Evolutionary conservation across 768 basidiomycete species (phyloP).

Genomic region (Krasilnikovozyma curviuscula): DNA sequence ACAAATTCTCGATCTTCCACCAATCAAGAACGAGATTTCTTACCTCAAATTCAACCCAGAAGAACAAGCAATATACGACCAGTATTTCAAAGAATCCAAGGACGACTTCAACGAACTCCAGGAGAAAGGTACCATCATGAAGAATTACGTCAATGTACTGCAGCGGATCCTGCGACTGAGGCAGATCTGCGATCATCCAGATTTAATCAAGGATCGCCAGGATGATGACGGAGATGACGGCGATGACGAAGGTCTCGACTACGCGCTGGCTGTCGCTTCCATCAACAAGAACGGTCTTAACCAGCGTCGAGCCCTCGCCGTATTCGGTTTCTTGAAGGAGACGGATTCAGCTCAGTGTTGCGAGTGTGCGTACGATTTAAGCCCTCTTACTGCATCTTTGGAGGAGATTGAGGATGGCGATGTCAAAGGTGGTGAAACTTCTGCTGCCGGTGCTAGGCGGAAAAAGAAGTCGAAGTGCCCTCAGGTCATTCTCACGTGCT

Average conservation of each 20-base stretch:
- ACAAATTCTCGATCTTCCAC: slow-evolving; percentile 68
- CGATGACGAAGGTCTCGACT: slow-evolving; percentile 33
- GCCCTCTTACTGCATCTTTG: slow-evolving; percentile 31
- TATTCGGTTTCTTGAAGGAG: slow-evolving; percentile 69
- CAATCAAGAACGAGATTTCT: slow-evolving; percentile 71
- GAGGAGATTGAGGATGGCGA: slow-evolving; percentile 31
- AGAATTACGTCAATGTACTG: slow-evolving; percentile 92
- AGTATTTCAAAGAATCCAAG: slow-evolving; percentile 73
- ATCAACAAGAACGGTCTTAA: slow-evolving; percentile 66
- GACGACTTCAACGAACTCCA: slow-evolving; percentile 68
- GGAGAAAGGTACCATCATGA: slow-evolving; percentile 80
- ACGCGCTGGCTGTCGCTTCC: slow-evolving; percentile 57
- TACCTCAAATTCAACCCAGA: slow-evolving; percentile 62
- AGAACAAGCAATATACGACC: slow-evolving; percentile 71
- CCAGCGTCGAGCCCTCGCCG: slow-evolving; percentile 47
- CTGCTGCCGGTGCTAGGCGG: slow-evolving; percentile 24
- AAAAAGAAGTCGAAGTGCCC: slow-evolving; percentile 13
- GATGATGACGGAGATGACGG: slow-evolving; percentile 31
- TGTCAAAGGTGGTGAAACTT: slow-evolving; percentile 35
- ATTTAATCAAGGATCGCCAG: slow-evolving; percentile 45
- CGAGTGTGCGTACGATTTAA: slow-evolving; percentile 66
- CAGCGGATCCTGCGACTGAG: slow-evolving; percentile 90
- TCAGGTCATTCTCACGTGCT: slow-evolving; percentile 60
- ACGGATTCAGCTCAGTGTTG: slow-evolving; percentile 72
- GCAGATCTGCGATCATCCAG: slow-evolving; percentile 93